Conservation (phyloP, 306 rosid genomes). For the Cucumis hystrix region DNA sequence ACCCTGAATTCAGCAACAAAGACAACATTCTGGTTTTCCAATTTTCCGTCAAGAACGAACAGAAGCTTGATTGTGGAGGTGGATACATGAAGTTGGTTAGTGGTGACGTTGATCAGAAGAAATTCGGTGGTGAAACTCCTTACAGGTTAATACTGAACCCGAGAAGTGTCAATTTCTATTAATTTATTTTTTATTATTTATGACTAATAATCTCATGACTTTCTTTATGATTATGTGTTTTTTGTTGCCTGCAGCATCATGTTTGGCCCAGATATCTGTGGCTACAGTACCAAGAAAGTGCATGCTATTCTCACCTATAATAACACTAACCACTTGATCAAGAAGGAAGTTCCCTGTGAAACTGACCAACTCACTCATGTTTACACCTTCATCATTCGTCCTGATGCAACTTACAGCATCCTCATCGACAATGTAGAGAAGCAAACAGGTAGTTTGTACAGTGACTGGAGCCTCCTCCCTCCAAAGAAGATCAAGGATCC, state of each 20-base stretch:
- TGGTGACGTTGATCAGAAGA: constrained; percentile 89
- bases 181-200: background rate
- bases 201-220: background rate
- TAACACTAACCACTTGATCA: constrained; percentile 70
- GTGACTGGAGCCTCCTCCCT: constrained; percentile 93
- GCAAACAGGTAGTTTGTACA: constrained; percentile 87
- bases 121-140: constrained; percentile 92
- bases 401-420: constrained; percentile 94
- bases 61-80: constrained; percentile 99
- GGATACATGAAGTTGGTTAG: constrained; percentile 95
- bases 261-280: constrained; percentile 99
- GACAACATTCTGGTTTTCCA: constrained; percentile 80
- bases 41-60: constrained; percentile 93
- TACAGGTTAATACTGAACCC: constrained; percentile 51
- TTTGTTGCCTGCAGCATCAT: constrained; percentile 51
- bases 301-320: constrained; percentile 84
- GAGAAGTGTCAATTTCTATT: background rate
- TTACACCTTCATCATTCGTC: constrained; percentile 79
- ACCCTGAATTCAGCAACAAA: constrained; percentile 92
- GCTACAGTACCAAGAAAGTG: constrained; percentile 97
- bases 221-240: constrained; percentile 8
- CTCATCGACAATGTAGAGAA: constrained; percentile 88
- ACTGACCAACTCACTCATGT: constrained; percentile 95
- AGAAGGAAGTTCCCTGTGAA: constrained; percentile 99
- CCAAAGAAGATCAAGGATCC: constrained; percentile 90